A percentile compares a stretch with the other conserved stretches of the same genome.
Evolutionary conservation across 1,284 basidiomycete species (phyloP).

Genomic region (Rhodotorula sp.): DNA sequence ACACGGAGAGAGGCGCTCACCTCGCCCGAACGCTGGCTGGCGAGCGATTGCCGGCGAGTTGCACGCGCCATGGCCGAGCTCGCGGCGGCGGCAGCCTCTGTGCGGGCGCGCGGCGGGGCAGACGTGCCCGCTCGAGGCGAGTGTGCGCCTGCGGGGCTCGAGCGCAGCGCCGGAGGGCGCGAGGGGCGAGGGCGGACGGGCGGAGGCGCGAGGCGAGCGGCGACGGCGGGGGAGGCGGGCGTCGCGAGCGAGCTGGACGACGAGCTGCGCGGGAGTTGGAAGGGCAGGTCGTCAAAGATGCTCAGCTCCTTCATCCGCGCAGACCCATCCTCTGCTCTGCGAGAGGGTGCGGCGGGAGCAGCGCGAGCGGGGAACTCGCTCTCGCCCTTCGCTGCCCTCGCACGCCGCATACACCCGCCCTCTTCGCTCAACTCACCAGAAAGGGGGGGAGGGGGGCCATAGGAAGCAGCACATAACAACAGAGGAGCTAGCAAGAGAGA

Average conservation of each 20-base stretch:
- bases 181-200: neutral
- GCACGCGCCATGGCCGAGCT: conserved; percentile 1
- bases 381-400: neutral
- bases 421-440: neutral
- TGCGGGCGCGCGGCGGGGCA: neutral
- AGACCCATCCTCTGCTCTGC: neutral
- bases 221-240: too few relatives aligned
- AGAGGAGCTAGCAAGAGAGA: neutral
- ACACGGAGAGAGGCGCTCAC: neutral
- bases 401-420: neutral
- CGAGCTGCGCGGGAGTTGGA: conserved; percentile 4
- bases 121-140: too few relatives aligned
- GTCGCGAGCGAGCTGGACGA: neutral
- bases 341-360: neutral
- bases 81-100: neutral
- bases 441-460: too few relatives aligned
- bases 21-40: neutral
- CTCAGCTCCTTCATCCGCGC: neutral
- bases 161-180: neutral
- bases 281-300: conserved; percentile 1
- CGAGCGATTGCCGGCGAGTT: neutral
- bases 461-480: neutral
- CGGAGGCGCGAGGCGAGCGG: neutral
- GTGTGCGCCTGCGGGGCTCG: neutral
- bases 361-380: neutral